Evolutionary conservation across 352 stramenopile species (phyloP).

Genomic region (Globisporangium recalcitrans): DNA sequence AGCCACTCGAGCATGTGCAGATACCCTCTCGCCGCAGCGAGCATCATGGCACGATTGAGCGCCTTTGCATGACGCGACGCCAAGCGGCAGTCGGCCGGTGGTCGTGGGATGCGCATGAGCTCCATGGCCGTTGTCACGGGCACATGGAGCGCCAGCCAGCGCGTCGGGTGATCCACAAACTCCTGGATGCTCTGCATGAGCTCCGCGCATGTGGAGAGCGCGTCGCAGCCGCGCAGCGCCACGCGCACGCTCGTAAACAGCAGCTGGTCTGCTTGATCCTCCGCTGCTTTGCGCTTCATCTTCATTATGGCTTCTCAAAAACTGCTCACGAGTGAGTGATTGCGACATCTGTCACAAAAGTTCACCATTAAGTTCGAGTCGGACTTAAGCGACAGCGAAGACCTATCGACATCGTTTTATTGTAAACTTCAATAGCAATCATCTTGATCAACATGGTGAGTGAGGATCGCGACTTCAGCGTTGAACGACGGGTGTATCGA

Average conservation of each 20-base stretch:
- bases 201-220: background rate
- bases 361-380: background rate
- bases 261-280: background rate
- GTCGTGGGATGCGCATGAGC: constrained; percentile 11
- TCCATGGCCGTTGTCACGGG: background rate
- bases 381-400: too few species aligned
- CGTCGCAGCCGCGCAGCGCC: background rate
- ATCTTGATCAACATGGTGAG: too few species aligned
- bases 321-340: background rate
- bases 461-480: too few species aligned
- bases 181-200: constrained; percentile 1
- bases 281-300: background rate
- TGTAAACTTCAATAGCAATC: too few species aligned
- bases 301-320: background rate
- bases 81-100: background rate
- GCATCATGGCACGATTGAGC: constrained; percentile 11
- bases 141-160: constrained; percentile 5
- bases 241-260: constrained; percentile 8
- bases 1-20: constrained; percentile 7
- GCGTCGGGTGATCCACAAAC: constrained; percentile 1
- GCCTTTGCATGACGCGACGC: background rate
- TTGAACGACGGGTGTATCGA: constrained; percentile 45
- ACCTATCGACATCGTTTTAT: too few species aligned
- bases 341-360: background rate
- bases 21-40: constrained; percentile 5